phyloP scores from a whole-genome alignment of 257 asterid genomes.

The Solanum sitiens region DNA sequence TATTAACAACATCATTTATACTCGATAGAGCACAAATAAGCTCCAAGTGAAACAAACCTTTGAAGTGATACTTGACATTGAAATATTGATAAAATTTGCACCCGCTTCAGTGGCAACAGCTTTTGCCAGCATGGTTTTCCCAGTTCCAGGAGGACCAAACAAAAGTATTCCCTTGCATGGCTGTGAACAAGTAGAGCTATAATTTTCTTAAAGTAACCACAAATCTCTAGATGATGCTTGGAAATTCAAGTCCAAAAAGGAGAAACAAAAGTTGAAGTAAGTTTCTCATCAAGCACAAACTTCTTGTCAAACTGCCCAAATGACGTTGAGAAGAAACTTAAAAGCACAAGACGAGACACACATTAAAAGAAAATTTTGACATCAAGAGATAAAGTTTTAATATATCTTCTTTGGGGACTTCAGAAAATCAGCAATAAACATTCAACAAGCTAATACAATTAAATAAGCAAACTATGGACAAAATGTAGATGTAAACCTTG shows the following conservation, averaged over 20 bases:
- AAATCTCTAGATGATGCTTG: not conserved
- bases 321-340: not conserved
- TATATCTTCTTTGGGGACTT: not conserved
- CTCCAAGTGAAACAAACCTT: slow-evolving; percentile 29
- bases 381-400: not conserved
- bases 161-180: slow-evolving; percentile 89
- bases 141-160: slow-evolving; percentile 89
- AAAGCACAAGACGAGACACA: not conserved
- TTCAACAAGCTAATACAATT: not conserved
- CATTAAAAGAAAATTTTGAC: not conserved
- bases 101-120: slow-evolving; percentile 93
- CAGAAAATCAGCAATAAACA: not conserved
- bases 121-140: slow-evolving; percentile 93
- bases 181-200: slow-evolving; percentile 16
- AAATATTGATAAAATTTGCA: slow-evolving; percentile 80
- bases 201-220: not conserved
- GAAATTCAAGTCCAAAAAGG: not conserved
- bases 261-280: not conserved
- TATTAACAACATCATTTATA: not conserved
- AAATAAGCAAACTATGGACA: not conserved
- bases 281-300: not conserved
- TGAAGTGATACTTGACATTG: slow-evolving; percentile 89
- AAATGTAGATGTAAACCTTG: slow-evolving; percentile 29
- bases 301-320: not conserved
- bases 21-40: not conserved